Base-by-base conservation (phyloP, 2,329 filamentous ascomycete genomes). In the Aspergillus neoniger region DNA sequence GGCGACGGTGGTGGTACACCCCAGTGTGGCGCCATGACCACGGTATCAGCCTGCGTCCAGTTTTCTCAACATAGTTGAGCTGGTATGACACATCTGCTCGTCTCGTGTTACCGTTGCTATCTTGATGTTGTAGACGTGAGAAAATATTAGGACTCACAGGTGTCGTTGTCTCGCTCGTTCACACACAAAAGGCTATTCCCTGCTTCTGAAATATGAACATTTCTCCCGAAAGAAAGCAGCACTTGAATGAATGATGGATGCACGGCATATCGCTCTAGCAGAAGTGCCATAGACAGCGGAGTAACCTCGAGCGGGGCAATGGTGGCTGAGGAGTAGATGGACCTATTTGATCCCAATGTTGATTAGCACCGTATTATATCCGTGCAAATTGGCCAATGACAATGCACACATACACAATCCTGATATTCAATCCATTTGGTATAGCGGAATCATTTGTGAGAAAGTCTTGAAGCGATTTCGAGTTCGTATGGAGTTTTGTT, bases 1-100 rank as follows among this genome's bases (percentile, higher is more conserved):
- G 23, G 28, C 10, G 47, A 10, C 25, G 47, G 25, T 49, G 47
- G n/a, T 49, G 47, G 14, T 49, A 49, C 6, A 49, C 47, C 15
- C 47, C 47, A 8, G 47, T 49, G 23, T 49, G 47, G 14, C 47
- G 47, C 47, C 47, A 49, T 28, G 47, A 49, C 47, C 47, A 49
- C n/a, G 47, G 47, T 17, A 49, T 49, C 12, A 49, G 4, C n/a
- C 8, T 49, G 8, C 47, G 47, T 5, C 8, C 6, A 3, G 7
- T 30, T 4, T 49, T 21, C 17, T 49, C 47, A 8, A 49, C 47
- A 21, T 49, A 49, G 14, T 49, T 49, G 25, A 49, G 8, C 15
- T 49, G 47, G 9, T 49, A 49, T 30, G 47, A 49, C 10, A 49
- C n/a, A 30, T 49, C 47, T 49, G 12, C 12, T 9, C 25, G 47